phyloP scores from a whole-genome alignment of 73 alveolate genomes.

The Paramecium tetraurelia region DNA sequence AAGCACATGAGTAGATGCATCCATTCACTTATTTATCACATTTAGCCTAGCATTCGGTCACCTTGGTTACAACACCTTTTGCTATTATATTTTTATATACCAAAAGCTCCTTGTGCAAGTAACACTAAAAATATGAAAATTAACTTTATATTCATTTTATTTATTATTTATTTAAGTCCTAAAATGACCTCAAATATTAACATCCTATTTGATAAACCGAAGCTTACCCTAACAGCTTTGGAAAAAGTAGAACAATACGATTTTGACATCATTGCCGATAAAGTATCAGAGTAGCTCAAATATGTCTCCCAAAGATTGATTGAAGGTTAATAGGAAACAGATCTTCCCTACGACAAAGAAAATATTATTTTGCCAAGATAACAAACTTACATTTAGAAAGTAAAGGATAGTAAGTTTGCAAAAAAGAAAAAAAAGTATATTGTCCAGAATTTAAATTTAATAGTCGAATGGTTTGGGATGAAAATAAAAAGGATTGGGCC shows the following conservation, averaged over 20 bases:
- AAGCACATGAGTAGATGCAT: constrained; percentile 12
- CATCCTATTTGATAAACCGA: constrained; percentile 1
- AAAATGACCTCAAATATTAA: constrained; percentile 30
- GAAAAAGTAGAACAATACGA: neutral
- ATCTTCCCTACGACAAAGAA: constrained; percentile 39
- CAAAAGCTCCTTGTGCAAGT: neutral
- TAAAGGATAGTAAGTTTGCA: constrained; percentile 8
- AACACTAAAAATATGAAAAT: constrained; percentile 7
- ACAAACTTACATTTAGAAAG: neutral
- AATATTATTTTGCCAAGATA: constrained; percentile 27
- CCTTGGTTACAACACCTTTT: constrained; percentile 12
- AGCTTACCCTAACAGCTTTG: neutral
- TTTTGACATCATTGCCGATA: neutral
- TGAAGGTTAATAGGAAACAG: neutral
- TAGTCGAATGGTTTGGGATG: constrained; percentile 54
- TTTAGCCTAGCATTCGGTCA: neutral
- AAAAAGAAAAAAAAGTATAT: constrained; percentile 39
- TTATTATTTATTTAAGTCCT: constrained; percentile 2
- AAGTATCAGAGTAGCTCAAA: constrained; percentile 1
- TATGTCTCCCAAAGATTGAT: neutral
- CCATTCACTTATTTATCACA: constrained; percentile 16
- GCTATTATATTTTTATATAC: neutral
- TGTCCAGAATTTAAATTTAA: neutral
- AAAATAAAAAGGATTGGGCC: neutral
- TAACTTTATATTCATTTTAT: constrained; percentile 18